These are phyloP conservation scores for Suhomyces kilbournensis DNA, from an alignment of 805 yeast genomes.

Conservation along the genomic window DNA sequence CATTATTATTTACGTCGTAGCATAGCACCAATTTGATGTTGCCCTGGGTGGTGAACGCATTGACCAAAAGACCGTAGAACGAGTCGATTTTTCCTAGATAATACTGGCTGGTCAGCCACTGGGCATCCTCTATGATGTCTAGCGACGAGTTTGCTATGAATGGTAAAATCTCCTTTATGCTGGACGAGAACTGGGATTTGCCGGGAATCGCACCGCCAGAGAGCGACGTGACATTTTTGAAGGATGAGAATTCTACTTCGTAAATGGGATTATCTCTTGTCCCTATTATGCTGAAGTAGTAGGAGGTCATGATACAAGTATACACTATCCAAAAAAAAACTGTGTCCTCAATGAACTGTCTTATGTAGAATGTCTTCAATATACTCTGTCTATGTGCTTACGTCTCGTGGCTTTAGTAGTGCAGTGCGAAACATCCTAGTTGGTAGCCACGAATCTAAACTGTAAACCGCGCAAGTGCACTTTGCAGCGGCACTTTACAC, in stretches of 20 bases:
- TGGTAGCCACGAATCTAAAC: neutral
- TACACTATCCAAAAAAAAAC: too few species aligned
- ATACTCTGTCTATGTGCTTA: neutral
- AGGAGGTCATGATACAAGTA: constrained; percentile 57
- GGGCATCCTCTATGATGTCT: constrained; percentile 88
- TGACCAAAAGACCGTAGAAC: constrained; percentile 78
- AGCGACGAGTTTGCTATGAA: constrained; percentile 85
- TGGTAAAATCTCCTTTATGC: constrained; percentile 77
- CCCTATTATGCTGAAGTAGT: constrained; percentile 85
- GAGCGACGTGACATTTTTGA: constrained; percentile 30
- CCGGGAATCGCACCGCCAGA: constrained; percentile 36
- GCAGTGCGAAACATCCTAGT: too few species aligned
- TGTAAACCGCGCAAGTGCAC: neutral
- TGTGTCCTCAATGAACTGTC: too few species aligned
- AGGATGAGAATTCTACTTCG: constrained; percentile 81
- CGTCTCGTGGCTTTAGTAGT: too few species aligned
- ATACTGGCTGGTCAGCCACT: constrained; percentile 67
- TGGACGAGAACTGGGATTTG: constrained; percentile 57
- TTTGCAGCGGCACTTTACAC: neutral
- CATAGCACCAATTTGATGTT: constrained; percentile 74
- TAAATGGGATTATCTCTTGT: constrained; percentile 82
- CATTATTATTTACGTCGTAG: constrained; percentile 24
- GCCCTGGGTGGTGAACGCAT: constrained; percentile 85
- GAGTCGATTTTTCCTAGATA: constrained; percentile 79
- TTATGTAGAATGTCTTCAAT: too few species aligned